Evolutionary conservation across 73 alveolate species (phyloP).

Genomic region (Paramecium octaurelia): DNA sequence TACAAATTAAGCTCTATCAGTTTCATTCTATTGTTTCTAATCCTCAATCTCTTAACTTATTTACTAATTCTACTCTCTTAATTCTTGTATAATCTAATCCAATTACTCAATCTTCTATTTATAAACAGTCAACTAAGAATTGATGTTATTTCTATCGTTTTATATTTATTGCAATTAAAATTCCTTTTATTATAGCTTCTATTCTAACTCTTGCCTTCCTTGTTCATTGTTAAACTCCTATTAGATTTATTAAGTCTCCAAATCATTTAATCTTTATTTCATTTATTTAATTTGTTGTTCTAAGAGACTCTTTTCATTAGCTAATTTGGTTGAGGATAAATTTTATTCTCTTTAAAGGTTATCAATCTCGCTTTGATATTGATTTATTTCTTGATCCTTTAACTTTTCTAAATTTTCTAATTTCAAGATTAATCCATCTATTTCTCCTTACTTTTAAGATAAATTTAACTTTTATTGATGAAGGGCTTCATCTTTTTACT

Average conservation of each 20-base stretch:
- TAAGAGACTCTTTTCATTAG: background rate
- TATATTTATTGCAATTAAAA: background rate
- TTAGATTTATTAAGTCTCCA: background rate
- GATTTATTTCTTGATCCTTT: background rate
- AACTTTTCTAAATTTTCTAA: background rate
- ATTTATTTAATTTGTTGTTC: background rate
- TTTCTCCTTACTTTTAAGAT: slow-evolving; percentile 8
- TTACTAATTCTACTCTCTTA: background rate
- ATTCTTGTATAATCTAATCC: background rate
- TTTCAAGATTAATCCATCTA: background rate
- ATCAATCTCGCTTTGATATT: background rate
- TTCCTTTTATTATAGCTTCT: background rate
- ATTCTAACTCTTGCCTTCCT: slow-evolving; percentile 2
- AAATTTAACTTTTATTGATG: background rate
- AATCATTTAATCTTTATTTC: background rate
- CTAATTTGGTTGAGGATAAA: background rate
- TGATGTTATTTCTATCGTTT: background rate
- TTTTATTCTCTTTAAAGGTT: background rate
- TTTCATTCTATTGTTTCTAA: background rate
- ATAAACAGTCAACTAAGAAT: background rate
- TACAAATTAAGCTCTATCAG: slow-evolving; percentile 37
- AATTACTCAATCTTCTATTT: background rate
- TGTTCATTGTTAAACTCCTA: background rate
- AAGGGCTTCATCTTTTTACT: background rate
- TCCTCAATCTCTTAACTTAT: background rate